phyloP scores from a whole-genome alignment of 345 rosid species.

The Tarenaya hassleriana region DNA sequence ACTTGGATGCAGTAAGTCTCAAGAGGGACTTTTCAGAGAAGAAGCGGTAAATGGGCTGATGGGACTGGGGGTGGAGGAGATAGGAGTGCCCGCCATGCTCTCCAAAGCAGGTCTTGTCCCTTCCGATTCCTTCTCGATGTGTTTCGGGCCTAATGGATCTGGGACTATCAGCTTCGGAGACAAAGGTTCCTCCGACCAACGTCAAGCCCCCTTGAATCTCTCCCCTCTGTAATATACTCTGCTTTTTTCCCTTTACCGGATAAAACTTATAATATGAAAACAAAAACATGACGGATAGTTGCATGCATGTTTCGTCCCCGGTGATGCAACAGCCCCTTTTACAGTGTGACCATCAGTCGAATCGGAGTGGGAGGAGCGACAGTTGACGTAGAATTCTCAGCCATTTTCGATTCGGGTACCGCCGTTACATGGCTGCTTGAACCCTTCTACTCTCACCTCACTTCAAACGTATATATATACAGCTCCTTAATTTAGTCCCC shows the following conservation, averaged over 20 bases:
- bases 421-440: slow-evolving; percentile 83
- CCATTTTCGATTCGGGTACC: slow-evolving; percentile 90
- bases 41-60: slow-evolving; percentile 85
- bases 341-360: slow-evolving; percentile 59
- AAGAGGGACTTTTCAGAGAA: slow-evolving; percentile 63
- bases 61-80: slow-evolving; percentile 66
- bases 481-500: neutral
- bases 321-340: slow-evolving; percentile 51
- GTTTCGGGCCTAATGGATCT: slow-evolving; percentile 55
- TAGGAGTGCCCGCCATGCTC: slow-evolving; percentile 81
- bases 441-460: slow-evolving; percentile 61
- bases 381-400: slow-evolving; percentile 41
- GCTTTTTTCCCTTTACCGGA: neutral
- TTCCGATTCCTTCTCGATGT: slow-evolving; percentile 86
- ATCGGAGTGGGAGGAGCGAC: slow-evolving; percentile 47
- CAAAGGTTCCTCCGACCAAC: slow-evolving; percentile 73
- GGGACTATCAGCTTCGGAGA: slow-evolving; percentile 96
- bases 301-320: too few relatives aligned
- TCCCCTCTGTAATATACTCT: slow-evolving; percentile 38
- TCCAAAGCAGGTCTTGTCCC: slow-evolving; percentile 47
- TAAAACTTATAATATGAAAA: neutral
- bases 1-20: slow-evolving; percentile 72
- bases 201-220: slow-evolving; percentile 64
- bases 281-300: slow-evolving; percentile 1
- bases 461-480: slow-evolving; percentile 39